Evolutionary conservation across 441 rosid species (phyloP).

Genomic region (Erodium trifolium): DNA sequence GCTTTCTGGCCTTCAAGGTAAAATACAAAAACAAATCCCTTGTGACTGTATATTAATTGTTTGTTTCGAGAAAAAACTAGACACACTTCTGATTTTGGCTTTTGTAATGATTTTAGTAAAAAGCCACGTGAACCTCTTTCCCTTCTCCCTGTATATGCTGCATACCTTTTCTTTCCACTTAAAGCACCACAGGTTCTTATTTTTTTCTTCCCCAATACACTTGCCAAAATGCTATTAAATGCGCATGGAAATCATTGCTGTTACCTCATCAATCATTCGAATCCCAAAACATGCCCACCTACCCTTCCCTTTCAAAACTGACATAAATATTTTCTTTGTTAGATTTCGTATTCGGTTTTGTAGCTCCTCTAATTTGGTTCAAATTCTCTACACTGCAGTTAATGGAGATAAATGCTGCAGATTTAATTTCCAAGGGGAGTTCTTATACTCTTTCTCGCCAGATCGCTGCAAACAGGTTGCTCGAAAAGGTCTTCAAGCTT

Average conservation of each 20-base stretch:
- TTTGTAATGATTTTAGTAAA: background rate
- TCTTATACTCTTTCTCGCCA: constrained; percentile 35
- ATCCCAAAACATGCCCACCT: constrained; percentile 2
- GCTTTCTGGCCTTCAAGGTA: no score
- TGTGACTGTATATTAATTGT: no score
- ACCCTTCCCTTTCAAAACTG: no score
- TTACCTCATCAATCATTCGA: background rate
- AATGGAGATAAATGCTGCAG: constrained; percentile 40
- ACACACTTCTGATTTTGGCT: background rate
- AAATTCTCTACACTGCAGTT: constrained; percentile 33
- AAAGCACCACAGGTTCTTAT: background rate
- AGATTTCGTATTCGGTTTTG: background rate
- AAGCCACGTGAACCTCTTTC: background rate
- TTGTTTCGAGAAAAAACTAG: no score
- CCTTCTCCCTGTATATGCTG: background rate
- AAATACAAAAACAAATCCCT: no score
- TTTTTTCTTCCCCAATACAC: background rate
- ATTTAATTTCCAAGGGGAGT: constrained; percentile 50
- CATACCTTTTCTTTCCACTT: background rate
- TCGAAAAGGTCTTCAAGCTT: constrained; percentile 49
- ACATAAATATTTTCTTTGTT: background rate
- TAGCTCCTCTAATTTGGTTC: constrained; percentile 16
- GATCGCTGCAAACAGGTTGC: constrained; percentile 45
- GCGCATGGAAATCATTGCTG: background rate
- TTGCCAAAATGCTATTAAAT: background rate